phyloP scores from a whole-genome alignment of 768 basidiomycete species.

The Agrocybe pediades region DNA sequence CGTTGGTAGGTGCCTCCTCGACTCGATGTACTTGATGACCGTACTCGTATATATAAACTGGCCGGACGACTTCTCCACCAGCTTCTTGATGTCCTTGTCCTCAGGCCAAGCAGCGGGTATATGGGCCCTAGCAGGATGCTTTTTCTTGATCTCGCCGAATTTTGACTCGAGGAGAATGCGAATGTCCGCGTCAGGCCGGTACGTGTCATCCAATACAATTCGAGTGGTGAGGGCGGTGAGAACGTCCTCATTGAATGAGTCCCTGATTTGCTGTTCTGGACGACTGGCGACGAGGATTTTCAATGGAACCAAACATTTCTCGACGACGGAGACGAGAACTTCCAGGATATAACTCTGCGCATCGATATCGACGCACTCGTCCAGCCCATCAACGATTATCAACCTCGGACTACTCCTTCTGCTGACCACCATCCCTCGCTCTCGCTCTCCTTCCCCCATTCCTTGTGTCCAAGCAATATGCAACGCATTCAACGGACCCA shows the following conservation, averaged over 20 bases:
- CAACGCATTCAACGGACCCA: constrained; percentile 4
- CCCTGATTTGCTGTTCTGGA: constrained; percentile 15
- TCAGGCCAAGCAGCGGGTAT: constrained; percentile 6
- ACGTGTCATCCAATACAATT: constrained; percentile 10
- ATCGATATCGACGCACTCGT: constrained; percentile 12
- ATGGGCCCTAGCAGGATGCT: constrained; percentile 4
- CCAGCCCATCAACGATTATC: constrained; percentile 20
- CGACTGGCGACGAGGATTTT: constrained; percentile 18
- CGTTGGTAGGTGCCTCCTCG: constrained; percentile 2
- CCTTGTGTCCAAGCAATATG: no score
- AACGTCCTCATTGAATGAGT: constrained; percentile 4
- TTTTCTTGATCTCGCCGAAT: constrained; percentile 12
- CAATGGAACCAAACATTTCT: background rate
- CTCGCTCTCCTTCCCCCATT: no score
- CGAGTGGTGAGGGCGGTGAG: background rate
- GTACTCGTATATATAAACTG: constrained; percentile 20
- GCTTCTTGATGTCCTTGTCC: background rate
- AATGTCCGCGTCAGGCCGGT: constrained; percentile 13
- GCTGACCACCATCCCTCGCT: no score
- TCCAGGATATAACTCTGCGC: constrained; percentile 10
- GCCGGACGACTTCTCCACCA: constrained; percentile 16
- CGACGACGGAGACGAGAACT: background rate
- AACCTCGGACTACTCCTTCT: no score
- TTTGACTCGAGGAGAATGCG: constrained; percentile 7
- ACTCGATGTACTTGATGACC: constrained; percentile 13